Conservation (phyloP, 768 basidiomycete species). For the Amanita pseudoporphyria region DNA sequence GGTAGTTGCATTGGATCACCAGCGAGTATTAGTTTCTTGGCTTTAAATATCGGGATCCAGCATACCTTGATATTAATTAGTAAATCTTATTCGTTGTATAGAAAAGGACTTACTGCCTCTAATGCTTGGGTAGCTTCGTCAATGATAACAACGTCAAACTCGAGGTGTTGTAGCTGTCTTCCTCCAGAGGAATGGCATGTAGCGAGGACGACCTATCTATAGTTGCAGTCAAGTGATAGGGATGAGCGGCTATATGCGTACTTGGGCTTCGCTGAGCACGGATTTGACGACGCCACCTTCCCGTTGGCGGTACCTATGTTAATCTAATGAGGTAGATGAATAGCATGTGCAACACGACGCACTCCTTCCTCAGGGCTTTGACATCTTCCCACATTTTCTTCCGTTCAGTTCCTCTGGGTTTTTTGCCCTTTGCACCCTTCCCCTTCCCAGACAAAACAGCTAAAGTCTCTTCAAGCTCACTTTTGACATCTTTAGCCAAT, state of each 20-base stretch:
- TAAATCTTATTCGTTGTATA: constrained; percentile 3
- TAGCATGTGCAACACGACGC: constrained; percentile 16
- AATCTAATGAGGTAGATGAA: not conserved
- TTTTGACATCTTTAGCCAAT: constrained; percentile 82
- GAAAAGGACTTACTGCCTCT: constrained; percentile 59
- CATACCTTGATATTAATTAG: constrained; percentile 49
- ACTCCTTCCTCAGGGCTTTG: constrained; percentile 87
- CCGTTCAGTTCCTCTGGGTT: constrained; percentile 61
- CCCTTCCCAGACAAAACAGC: constrained; percentile 60
- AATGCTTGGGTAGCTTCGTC: constrained; percentile 97
- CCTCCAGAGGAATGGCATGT: constrained; percentile 95
- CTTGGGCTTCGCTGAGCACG: constrained; percentile 75
- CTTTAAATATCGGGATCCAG: constrained; percentile 94
- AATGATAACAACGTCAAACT: constrained; percentile 91
- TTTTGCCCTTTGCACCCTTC: constrained; percentile 64
- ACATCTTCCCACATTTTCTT: constrained; percentile 86
- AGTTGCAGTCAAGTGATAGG: not conserved
- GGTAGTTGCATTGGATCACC: constrained; percentile 96
- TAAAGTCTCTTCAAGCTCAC: constrained; percentile 68
- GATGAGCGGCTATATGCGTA: constrained; percentile 15
- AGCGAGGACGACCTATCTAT: constrained; percentile 68
- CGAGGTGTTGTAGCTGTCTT: constrained; percentile 61
- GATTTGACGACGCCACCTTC: constrained; percentile 78
- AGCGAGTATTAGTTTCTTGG: constrained; percentile 80
- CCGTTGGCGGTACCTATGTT: constrained; percentile 70